Base-by-base conservation (phyloP, 306 rosid species). In the Cicer cuneatum region DNA sequence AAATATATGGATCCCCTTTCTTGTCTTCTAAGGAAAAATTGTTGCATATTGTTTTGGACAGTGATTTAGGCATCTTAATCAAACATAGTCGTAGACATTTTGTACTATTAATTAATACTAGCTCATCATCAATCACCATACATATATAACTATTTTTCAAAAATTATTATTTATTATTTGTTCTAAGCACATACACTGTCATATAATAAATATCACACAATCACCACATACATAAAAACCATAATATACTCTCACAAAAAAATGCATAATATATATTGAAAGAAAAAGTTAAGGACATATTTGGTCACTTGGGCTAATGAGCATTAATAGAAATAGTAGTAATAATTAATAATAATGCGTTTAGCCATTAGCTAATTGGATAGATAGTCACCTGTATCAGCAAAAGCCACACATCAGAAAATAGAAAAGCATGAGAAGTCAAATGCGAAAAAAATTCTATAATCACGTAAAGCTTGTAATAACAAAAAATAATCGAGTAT, bases 331-430 rank as follows among this genome's bases (percentile, higher is more conserved):
- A 62, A 61, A 66, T 53, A 56, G 68, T 38, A 21, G 66, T 76
- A 56, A 65, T 14, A 29, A 29, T 29, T 29, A 29, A 29, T 57
- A 54, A 54, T 57, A 40, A 66, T 19, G 54, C 54, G 35, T 41
- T 63, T 71, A 63, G 59, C 60, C 77, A 29, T 46, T 5, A 9
- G 21, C 70, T 69, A 69, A 37, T 8, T 18, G 63, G 64, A 39
- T 47, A 77, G 19, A 41, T 29, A 8, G 68, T 79, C 83, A 73
- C 79, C 83, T 80, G 79, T 35, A 73, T 56, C 18, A 21, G 51
- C 46, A 42, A 78, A 71, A 48, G 21, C 60, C 66, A 72, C 42
- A 63, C n/a, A 48, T 58, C 40, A 77, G 63, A 19, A 66, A 42
- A 59, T 49, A 42, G 9, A 45, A 46, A 24, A 39, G 16, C 5